phyloP scores from a whole-genome alignment of 2,329 filamentous ascomycete species.

The Hysterium pulicare region DNA sequence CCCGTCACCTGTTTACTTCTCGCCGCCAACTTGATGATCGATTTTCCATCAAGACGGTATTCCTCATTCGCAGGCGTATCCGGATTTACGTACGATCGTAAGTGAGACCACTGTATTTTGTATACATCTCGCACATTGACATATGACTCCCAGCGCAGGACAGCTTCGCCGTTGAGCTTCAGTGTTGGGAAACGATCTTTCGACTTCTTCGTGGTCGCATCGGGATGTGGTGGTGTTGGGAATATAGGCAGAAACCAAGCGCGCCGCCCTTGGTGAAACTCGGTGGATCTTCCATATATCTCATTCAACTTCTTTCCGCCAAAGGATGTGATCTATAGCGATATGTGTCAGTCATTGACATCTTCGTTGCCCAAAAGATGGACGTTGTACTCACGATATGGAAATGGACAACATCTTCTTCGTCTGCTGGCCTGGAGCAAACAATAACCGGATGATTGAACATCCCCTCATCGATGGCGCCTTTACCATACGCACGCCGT shows the following conservation, averaged over 20 bases:
- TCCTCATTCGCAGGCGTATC: slow-evolving; percentile 13
- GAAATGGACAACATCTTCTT: slow-evolving; percentile 27
- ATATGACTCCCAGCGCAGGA: slow-evolving; percentile 30
- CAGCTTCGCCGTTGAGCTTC: slow-evolving; percentile 18
- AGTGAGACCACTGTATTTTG: slow-evolving; percentile 26
- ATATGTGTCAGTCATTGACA: too few relatives aligned
- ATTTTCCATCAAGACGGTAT: slow-evolving; percentile 24
- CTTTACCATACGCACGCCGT: slow-evolving; percentile 27
- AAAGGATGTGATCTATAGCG: slow-evolving; percentile 33
- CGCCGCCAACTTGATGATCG: slow-evolving; percentile 21
- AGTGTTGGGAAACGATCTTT: slow-evolving; percentile 29
- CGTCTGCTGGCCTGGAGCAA: slow-evolving; percentile 27
- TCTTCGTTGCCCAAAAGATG: too few relatives aligned
- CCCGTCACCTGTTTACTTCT: slow-evolving; percentile 25
- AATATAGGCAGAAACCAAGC: slow-evolving; percentile 33
- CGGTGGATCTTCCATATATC: slow-evolving; percentile 29
- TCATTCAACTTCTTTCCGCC: slow-evolving; percentile 31
- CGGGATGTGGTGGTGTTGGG: slow-evolving; percentile 29
- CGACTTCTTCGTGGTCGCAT: slow-evolving; percentile 29
- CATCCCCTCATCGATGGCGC: slow-evolving; percentile 28
- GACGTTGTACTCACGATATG: slow-evolving; percentile 29
- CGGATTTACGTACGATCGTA: slow-evolving; percentile 25
- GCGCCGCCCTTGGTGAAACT: slow-evolving; percentile 29
- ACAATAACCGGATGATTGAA: slow-evolving; percentile 34
- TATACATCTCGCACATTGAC: slow-evolving; percentile 35